Conservation (phyloP, 768 basidiomycete genomes). For the Lactarius hengduanensis region DNA sequence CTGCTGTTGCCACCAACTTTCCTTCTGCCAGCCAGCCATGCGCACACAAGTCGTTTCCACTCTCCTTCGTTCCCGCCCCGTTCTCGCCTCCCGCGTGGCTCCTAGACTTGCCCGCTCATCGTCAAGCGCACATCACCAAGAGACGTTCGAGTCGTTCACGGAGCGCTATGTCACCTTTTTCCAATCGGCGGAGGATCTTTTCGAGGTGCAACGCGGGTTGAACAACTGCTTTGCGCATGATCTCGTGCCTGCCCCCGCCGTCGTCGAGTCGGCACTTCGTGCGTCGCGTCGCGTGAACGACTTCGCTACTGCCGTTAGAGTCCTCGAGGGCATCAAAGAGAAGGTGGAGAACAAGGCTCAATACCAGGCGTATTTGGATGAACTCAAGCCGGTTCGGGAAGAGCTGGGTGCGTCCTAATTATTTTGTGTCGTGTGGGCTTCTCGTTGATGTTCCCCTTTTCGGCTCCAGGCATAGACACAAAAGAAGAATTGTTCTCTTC, state of each 20-base stretch:
- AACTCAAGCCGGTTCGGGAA: constrained; percentile 82
- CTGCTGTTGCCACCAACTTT: constrained; percentile 19
- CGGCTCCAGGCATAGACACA: constrained; percentile 49
- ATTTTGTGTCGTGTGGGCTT: neutral
- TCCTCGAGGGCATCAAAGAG: constrained; percentile 94
- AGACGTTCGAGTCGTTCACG: constrained; percentile 93
- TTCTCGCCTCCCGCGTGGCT: constrained; percentile 40
- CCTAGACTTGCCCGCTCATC: constrained; percentile 50
- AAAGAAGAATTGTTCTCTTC: constrained; percentile 63
- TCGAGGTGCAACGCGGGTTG: constrained; percentile 97
- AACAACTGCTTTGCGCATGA: constrained; percentile 99
- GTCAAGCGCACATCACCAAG: constrained; percentile 72
- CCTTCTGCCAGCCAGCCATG: constrained; percentile 38
- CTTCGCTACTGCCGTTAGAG: constrained; percentile 93
- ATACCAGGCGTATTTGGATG: constrained; percentile 90
- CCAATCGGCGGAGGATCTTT: constrained; percentile 88
- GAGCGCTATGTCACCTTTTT: constrained; percentile 94
- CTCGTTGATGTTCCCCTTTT: constrained; percentile 8
- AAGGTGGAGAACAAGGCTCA: constrained; percentile 98
- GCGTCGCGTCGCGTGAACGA: constrained; percentile 93
- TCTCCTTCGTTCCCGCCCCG: constrained; percentile 62
- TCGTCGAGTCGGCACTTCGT: constrained; percentile 83
- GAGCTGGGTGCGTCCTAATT: constrained; percentile 71
- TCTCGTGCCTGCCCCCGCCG: constrained; percentile 80
- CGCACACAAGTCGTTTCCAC: constrained; percentile 53